Base-by-base conservation (phyloP, 345 rosid genomes). In the Physaria fendleri region DNA sequence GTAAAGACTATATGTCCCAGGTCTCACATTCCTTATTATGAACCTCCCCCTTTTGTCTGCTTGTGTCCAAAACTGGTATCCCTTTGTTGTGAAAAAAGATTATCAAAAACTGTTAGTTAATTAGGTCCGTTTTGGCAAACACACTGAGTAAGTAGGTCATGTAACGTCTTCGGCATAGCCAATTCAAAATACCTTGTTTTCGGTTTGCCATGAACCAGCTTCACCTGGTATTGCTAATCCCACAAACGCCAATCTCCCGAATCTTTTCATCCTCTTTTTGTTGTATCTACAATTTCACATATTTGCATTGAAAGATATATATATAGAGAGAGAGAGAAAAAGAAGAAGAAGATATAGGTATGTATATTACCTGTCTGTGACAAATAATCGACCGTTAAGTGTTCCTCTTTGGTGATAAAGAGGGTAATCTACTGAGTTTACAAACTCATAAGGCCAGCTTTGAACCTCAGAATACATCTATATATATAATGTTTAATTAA, bases 201-300 rank as follows among this genome's bases (percentile, higher is more conserved):
- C 87, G 20, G 62, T 76, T 78, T 92, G 94, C 96, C 96, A 92
- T 15, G 97, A 86, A 64, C 97, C 95, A 38, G 32, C 79, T n/a
- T 76, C 57, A 47, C 97, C 97, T 6, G 83, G 84, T 6, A 60
- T n/a, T 44, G 97, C 97, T 82, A 92, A 70, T 6, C 95, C 97
- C 48, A 86, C 87, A 67, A 65, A 78, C 27, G 91, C 97, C 18
- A 51, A 76, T 11, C 16, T 13, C 2, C 77, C 88, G 64, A 62
- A 60, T 58, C 72, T 8, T 11, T 50, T 43, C 7, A 39, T 46
- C 16, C 64, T 15, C 47, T 24, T 71, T 11, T 55, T 49, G 38
- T 49, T 52, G 41, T 53, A 78, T 60, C 97, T 83, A 47, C 17
- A n/a, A n/a, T n/a, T n/a, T 23, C 25, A 23, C 41, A 43, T 51